Evolutionary conservation across 2,329 filamentous ascomycete genomes (phyloP).

Genomic region (Stachybotrys chartarum): DNA sequence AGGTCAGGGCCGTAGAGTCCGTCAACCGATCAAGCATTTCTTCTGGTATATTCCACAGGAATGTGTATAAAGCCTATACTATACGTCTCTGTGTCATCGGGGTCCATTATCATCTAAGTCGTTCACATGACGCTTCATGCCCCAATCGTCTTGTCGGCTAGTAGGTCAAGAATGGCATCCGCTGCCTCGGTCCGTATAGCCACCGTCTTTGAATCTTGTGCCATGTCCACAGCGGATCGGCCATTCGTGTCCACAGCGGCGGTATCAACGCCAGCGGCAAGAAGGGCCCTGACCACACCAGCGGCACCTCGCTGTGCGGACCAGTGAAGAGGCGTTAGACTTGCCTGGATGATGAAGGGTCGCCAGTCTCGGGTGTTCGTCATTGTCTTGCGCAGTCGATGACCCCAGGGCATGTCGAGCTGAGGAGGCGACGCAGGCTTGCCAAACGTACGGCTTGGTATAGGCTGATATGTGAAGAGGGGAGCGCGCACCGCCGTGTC

Average conservation of each 20-base stretch:
- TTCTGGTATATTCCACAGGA: too few species aligned
- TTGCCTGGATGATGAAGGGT: neutral
- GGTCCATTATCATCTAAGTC: neutral
- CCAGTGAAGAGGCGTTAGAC: neutral
- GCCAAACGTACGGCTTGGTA: too few species aligned
- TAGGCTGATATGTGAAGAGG: neutral
- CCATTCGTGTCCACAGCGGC: neutral
- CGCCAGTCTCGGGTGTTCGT: neutral
- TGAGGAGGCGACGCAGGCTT: neutral
- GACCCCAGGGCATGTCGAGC: neutral
- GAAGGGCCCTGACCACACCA: neutral
- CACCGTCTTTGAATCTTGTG: too few species aligned
- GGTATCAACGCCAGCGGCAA: neutral
- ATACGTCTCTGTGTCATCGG: neutral
- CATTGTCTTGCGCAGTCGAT: neutral
- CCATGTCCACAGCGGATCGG: neutral
- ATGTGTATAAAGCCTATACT: too few species aligned
- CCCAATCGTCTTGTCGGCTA: neutral
- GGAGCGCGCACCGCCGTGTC: slow-evolving; percentile 1
- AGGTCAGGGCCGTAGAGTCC: too few species aligned
- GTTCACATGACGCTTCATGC: neutral
- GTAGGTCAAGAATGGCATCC: too few species aligned
- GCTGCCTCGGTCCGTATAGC: too few species aligned
- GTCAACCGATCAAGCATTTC: too few species aligned
- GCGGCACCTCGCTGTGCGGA: neutral